phyloP scores from a whole-genome alignment of 2,329 filamentous ascomycete genomes.

The Ascochyta viciae-villosae region DNA sequence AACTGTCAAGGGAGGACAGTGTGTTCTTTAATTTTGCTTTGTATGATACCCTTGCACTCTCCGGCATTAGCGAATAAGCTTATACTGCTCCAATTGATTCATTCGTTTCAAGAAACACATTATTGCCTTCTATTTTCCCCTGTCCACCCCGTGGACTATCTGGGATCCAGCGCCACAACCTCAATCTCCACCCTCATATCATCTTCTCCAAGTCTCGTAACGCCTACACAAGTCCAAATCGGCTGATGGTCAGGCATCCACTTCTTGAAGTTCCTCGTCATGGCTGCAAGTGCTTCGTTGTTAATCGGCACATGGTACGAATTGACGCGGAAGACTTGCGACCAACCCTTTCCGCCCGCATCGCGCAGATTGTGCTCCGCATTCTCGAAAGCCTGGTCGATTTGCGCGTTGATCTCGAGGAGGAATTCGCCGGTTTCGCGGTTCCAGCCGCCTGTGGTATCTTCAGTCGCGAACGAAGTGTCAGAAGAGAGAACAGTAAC shows the following conservation, averaged over 20 bases:
- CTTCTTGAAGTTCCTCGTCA: constrained; percentile 31
- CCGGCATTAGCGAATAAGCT: too few relatives aligned
- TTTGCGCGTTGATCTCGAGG: constrained; percentile 37
- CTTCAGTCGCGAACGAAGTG: not conserved
- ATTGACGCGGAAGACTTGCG: constrained; percentile 56
- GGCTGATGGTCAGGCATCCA: constrained; percentile 35
- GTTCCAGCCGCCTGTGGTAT: constrained; percentile 44
- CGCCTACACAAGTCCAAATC: constrained; percentile 33
- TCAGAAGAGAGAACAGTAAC: not conserved
- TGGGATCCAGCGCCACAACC: constrained; percentile 24
- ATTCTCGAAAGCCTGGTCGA: constrained; percentile 61
- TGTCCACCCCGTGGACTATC: not conserved
- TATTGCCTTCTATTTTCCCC: too few relatives aligned
- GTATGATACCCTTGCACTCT: not conserved
- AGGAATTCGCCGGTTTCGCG: constrained; percentile 27
- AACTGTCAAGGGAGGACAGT: not conserved
- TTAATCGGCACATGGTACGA: constrained; percentile 31
- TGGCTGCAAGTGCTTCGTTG: constrained; percentile 25
- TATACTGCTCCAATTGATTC: too few relatives aligned
- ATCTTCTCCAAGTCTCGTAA: constrained; percentile 28
- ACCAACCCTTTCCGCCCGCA: constrained; percentile 64
- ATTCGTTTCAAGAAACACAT: too few relatives aligned
- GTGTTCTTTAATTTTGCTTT: not conserved
- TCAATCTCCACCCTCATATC: constrained; percentile 53
- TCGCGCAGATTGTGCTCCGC: constrained; percentile 60